A percentile compares a stretch with the other conserved stretches of the same genome.
Evolutionary conservation across 1,139 yeast genomes (phyloP).

Genomic region (Saccharomyces hybrid): DNA sequence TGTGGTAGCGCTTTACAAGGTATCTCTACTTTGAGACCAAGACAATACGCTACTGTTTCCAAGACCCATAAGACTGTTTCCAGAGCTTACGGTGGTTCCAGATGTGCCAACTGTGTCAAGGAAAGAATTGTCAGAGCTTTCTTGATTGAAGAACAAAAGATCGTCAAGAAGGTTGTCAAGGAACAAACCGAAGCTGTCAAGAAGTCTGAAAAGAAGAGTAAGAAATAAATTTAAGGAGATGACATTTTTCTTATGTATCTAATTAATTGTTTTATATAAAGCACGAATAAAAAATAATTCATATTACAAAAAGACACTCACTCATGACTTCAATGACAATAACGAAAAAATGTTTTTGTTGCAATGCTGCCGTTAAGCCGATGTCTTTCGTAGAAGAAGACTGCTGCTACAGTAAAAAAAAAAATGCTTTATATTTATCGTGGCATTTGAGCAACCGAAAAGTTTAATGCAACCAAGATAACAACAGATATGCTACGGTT

Average conservation of each 20-base stretch:
- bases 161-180: too few species aligned
- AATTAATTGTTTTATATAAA: not conserved
- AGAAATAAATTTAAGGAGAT: not conserved
- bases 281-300: not conserved
- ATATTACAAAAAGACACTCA: not conserved
- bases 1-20: too few species aligned
- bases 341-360: not conserved
- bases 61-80: too few species aligned
- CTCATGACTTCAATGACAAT: not conserved
- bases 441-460: not conserved
- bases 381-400: not conserved
- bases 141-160: too few species aligned
- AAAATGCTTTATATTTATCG: not conserved
- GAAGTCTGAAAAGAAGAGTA: too few species aligned
- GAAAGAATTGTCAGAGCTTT: too few species aligned
- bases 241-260: not conserved
- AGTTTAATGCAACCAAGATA: not conserved
- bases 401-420: not conserved
- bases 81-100: too few species aligned
- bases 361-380: not conserved
- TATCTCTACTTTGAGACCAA: too few species aligned
- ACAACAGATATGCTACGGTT: not conserved
- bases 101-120: too few species aligned
- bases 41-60: too few species aligned
- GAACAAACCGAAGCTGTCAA: too few species aligned